Evolutionary conservation across 2,329 filamentous ascomycete species (phyloP).

Genomic region (Diaporthe sp.): DNA sequence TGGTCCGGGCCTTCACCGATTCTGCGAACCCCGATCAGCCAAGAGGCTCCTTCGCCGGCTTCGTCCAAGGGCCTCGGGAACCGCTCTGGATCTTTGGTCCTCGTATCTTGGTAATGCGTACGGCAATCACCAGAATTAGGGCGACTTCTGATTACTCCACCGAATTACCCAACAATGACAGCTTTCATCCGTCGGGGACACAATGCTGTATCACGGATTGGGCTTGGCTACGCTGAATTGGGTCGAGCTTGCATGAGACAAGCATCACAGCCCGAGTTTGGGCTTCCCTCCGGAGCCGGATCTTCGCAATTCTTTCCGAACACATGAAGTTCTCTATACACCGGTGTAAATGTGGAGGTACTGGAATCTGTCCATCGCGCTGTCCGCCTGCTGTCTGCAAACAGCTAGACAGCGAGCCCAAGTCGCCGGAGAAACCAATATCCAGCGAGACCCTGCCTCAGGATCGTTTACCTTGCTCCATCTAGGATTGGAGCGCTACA

Average conservation of each 20-base stretch:
- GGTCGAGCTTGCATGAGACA: conserved; percentile 28
- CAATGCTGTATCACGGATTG: conserved; percentile 18
- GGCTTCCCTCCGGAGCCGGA: conserved; percentile 11
- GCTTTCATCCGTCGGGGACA: conserved; percentile 16
- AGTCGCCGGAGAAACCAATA: conserved; percentile 20
- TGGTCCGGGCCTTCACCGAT: conserved; percentile 1
- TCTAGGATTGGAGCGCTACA: conserved; percentile 26
- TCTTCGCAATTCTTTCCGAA: conserved; percentile 23
- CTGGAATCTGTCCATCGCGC: not conserved
- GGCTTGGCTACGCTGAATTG: conserved; percentile 24
- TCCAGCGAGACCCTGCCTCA: conserved; percentile 12
- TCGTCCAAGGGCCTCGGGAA: not conserved
- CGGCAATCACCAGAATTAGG: not conserved
- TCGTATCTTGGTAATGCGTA: conserved; percentile 24
- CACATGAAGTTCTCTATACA: not conserved
- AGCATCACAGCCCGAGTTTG: conserved; percentile 21
- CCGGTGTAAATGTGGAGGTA: not conserved
- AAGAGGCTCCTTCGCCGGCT: conserved; percentile 11
- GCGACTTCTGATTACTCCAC: not conserved
- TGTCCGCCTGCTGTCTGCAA: not conserved
- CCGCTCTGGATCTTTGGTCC: not conserved
- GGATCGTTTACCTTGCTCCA: not conserved
- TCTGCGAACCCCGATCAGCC: conserved; percentile 13
- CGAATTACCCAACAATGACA: conserved; percentile 10
- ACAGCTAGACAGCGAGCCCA: not conserved